Evolutionary conservation across 1,284 basidiomycete species (phyloP).

Genomic region (Cryptococcus maquisensis): DNA sequence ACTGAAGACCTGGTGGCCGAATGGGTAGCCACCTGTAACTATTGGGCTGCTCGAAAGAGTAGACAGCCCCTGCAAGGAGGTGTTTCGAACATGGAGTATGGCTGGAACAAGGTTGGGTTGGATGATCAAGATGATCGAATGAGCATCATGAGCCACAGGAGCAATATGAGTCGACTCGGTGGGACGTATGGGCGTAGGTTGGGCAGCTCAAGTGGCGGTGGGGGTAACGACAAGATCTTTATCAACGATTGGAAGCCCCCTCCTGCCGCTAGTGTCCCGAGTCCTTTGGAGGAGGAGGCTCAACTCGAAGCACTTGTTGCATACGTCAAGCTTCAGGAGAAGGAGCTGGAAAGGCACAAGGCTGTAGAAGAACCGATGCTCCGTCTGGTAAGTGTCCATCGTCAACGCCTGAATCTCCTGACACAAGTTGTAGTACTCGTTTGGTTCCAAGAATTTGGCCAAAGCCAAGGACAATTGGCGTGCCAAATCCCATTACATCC

Average conservation of each 20-base stretch:
- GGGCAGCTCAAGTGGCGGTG: constrained; percentile 48
- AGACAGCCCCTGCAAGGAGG: constrained; percentile 91
- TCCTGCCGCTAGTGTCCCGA: constrained; percentile 72
- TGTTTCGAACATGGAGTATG: constrained; percentile 98
- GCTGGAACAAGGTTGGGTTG: constrained; percentile 67
- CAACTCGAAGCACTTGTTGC: constrained; percentile 81
- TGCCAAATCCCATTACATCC: constrained; percentile 77
- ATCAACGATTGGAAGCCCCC: constrained; percentile 95
- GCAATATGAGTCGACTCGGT: constrained; percentile 57
- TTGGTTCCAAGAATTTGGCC: constrained; percentile 64
- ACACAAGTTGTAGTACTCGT: constrained; percentile 61
- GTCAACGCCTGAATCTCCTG: neutral
- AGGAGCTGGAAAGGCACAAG: constrained; percentile 77
- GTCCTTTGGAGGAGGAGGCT: constrained; percentile 81
- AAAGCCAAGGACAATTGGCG: constrained; percentile 90
- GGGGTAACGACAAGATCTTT: constrained; percentile 63
- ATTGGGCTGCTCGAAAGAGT: constrained; percentile 91
- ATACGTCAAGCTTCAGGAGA: constrained; percentile 70
- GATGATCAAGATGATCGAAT: constrained; percentile 47
- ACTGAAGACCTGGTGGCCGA: constrained; percentile 96
- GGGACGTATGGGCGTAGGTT: constrained; percentile 47
- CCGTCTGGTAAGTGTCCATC: constrained; percentile 60
- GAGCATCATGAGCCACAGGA: constrained; percentile 40
- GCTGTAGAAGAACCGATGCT: constrained; percentile 78
- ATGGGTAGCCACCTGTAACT: constrained; percentile 98